Conservation (phyloP, 768 basidiomycete genomes). For the Lentinula sp. region DNA sequence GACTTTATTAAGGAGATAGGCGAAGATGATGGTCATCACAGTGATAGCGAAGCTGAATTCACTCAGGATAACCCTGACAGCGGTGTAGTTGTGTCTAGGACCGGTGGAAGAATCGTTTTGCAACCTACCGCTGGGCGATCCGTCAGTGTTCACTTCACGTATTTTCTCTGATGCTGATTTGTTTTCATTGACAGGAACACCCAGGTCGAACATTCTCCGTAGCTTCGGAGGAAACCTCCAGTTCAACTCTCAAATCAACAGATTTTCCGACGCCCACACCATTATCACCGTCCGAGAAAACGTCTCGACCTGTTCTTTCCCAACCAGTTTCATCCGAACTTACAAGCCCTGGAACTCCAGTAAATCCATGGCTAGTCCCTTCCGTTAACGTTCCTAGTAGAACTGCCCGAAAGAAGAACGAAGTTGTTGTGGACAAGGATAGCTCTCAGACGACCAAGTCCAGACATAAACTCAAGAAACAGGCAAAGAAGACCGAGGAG, state of each 20-base stretch:
- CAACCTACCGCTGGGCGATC: conserved; percentile 42
- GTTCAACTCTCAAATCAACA: conserved; percentile 61
- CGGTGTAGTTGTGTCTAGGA: conserved; percentile 45
- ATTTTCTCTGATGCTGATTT: neutral
- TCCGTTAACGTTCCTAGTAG: conserved; percentile 30
- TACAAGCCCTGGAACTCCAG: conserved; percentile 16
- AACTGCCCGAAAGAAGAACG: conserved; percentile 64
- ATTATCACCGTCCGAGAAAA: neutral
- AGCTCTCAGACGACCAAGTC: conserved; percentile 55
- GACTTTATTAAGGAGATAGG: conserved; percentile 72
- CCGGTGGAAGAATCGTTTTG: conserved; percentile 62
- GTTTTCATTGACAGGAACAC: neutral
- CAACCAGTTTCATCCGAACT: neutral
- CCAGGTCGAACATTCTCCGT: conserved; percentile 7
- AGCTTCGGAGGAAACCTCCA: conserved; percentile 51
- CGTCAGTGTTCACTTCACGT: neutral
- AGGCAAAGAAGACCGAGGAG: conserved; percentile 45
- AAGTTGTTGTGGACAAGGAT: conserved; percentile 63
- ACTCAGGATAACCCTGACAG: conserved; percentile 13
- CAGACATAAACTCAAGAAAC: conserved; percentile 70
- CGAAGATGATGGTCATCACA: conserved; percentile 23
- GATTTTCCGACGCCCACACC: conserved; percentile 16
- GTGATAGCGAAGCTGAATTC: conserved; percentile 22
- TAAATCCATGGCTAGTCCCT: conserved; percentile 80
- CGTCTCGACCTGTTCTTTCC: conserved; percentile 12